Evolutionary conservation across 2,329 filamentous ascomycete species (phyloP), one percentile per base, ranked within the genome.

Genomic region (Colletotrichum abscissum): DNA sequence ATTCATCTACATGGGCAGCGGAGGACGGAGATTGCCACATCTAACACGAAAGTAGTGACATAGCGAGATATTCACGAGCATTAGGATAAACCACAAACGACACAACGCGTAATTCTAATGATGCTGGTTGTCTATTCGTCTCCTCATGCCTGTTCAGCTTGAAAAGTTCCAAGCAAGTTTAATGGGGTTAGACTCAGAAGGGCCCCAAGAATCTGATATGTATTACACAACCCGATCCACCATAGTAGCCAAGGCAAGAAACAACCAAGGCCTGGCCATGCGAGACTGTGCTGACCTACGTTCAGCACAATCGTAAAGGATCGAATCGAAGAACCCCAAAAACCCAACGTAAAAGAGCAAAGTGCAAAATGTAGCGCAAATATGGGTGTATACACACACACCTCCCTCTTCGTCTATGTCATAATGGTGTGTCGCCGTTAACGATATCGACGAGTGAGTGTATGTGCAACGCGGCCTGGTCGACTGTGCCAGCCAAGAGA

Each of bases 381-480:
- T 70, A 66, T 26, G 67, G 62, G 60, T 52, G 56, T 57, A 33
- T 56, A 62, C 35, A 33, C 60, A 62, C 46, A 52, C 49, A 16
- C 28, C 35, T 42, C 55, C 9, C 42, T 4, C 26, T 56, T 26
- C 60, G 22, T 73, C 62, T 66, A 66, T 60, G 55, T 66, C 62
- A 60, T 66, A 14, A 57, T 57, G 49, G 30, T 38, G 24, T 56
- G 55, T 42, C 56, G 56, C 35, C 54, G 56, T 49, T 28, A 46
- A 52, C 28, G 33, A 66, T 62, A 38, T 26, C 49, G 62, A 26
- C 71, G 49, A 28, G 49, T 28, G 26, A 71, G 38, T 57, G 49
- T 71, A 71, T 71, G 46, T 73, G 71, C 67, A 70, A 66, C 33
- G 71, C 46, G 49, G 67, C 14, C 60, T 42, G 56, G 55, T 35